Percentiles rank a stretch among this genome's conserved stretches.
Evolutionary conservation across 495 filamentous ascomycete genomes (phyloP).

Genomic region (Trichoderma parareesei): DNA sequence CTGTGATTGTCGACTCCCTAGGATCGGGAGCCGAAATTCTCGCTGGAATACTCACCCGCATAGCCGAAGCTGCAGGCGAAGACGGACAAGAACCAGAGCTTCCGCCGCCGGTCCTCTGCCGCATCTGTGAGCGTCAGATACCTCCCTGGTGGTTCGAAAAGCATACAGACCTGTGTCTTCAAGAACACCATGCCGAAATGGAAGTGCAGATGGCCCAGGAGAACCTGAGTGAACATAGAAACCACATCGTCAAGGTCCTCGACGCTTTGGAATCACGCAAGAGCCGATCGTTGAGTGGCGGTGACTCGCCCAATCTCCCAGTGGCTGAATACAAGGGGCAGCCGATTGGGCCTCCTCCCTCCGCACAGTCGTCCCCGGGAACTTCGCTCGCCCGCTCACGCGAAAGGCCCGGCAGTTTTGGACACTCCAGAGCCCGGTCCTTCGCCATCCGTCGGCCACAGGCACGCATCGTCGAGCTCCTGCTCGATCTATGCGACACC

Average conservation of each 20-base stretch:
- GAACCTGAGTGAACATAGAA: slow-evolving; percentile 83
- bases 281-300: slow-evolving; percentile 53
- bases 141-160: slow-evolving; percentile 99
- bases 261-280: slow-evolving; percentile 83
- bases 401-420: slow-evolving; percentile 67
- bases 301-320: slow-evolving; percentile 38
- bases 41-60: slow-evolving; percentile 79
- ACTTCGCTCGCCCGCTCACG: slow-evolving; percentile 61
- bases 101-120: slow-evolving; percentile 82
- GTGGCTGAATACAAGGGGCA: slow-evolving; percentile 86
- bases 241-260: slow-evolving; percentile 89
- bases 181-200: slow-evolving; percentile 95
- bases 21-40: slow-evolving; percentile 92
- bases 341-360: slow-evolving; percentile 67
- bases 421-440: slow-evolving; percentile 62
- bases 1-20: slow-evolving; percentile 84
- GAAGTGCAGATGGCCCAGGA: slow-evolving; percentile 95
- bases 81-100: slow-evolving; percentile 75
- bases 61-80: slow-evolving; percentile 77
- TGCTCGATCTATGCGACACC: slow-evolving; percentile 93
- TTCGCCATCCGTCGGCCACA: slow-evolving; percentile 87
- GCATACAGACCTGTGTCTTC: slow-evolving; percentile 89
- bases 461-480: slow-evolving; percentile 84
- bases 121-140: slow-evolving; percentile 95
- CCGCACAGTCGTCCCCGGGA: slow-evolving; percentile 52